Conservation (phyloP, 1,284 basidiomycete genomes). For the Cutaneotrichosporon cyanovorans region DNA sequence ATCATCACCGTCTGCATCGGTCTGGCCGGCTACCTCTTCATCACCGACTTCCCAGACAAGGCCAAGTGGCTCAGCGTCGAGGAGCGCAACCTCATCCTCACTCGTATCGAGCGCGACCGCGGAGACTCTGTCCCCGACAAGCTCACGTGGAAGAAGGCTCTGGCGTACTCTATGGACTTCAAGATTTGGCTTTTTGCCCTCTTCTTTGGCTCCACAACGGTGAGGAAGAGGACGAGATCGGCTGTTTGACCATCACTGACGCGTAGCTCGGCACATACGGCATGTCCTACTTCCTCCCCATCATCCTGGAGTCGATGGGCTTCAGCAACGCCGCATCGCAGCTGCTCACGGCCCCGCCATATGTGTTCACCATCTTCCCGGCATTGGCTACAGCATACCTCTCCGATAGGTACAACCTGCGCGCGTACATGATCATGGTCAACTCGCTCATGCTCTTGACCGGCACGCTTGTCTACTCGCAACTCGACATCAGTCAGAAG, state of each 20-base stretch:
- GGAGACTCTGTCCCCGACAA: slow-evolving; percentile 44
- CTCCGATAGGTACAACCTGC: slow-evolving; percentile 33
- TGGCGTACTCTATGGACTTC: slow-evolving; percentile 36
- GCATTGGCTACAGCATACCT: slow-evolving; percentile 36
- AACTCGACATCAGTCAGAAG: slow-evolving; percentile 1
- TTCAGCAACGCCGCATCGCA: slow-evolving; percentile 35
- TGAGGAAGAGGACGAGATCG: no score
- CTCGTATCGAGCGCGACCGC: slow-evolving; percentile 47
- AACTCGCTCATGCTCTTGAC: slow-evolving; percentile 10
- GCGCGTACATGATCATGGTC: slow-evolving; percentile 8
- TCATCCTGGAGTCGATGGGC: slow-evolving; percentile 44
- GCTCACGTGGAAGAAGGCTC: slow-evolving; percentile 37
- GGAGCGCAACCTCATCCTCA: slow-evolving; percentile 41
- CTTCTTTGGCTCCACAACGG: slow-evolving; percentile 26
- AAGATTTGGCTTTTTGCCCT: slow-evolving; percentile 48
- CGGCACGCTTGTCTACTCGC: slow-evolving; percentile 15
- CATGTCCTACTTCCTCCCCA: slow-evolving; percentile 44
- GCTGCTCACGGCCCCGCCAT: slow-evolving; percentile 45
- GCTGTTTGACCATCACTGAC: neutral
- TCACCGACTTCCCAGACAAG: slow-evolving; percentile 48
- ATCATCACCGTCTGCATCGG: slow-evolving; percentile 37
- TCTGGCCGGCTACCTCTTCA: slow-evolving; percentile 10
- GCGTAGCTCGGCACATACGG: slow-evolving; percentile 14
- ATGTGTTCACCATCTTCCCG: slow-evolving; percentile 38
- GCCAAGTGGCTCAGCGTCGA: slow-evolving; percentile 44